Evolutionary conservation across 441 rosid genomes (phyloP).

Genomic region (Populus hybrid): DNA sequence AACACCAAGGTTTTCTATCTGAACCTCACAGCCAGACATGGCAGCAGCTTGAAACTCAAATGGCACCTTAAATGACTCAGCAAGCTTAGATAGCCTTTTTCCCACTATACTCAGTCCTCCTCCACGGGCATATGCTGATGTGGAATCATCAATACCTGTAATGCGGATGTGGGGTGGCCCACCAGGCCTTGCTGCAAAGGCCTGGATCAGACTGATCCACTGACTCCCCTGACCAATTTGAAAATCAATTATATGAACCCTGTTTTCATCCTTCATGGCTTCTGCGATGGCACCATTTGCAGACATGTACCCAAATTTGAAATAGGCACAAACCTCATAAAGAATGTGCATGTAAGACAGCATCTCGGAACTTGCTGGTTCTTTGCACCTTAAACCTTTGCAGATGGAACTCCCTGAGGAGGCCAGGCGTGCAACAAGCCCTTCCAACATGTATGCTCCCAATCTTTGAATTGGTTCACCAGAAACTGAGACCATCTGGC

Average conservation of each 20-base stretch:
- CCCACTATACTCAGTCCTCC: conserved; percentile 69
- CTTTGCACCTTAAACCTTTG: conserved; percentile 53
- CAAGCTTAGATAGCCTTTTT: conserved; percentile 57
- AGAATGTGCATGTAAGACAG: conserved; percentile 81
- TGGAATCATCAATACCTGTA: conserved; percentile 66
- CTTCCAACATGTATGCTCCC: conserved; percentile 85
- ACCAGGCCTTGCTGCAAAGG: conserved; percentile 90
- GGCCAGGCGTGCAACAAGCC: conserved; percentile 68
- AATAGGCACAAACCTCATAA: conserved; percentile 81
- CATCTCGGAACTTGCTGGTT: conserved; percentile 64
- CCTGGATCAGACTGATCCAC: conserved; percentile 84
- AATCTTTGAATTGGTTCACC: conserved; percentile 85
- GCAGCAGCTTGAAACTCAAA: conserved; percentile 63
- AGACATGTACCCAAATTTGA: conserved; percentile 87
- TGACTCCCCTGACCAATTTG: conserved; percentile 84
- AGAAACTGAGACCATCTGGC: conserved; percentile 69
- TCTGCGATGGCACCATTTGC: conserved; percentile 94
- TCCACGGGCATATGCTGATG: conserved; percentile 78
- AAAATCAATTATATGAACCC: conserved; percentile 79
- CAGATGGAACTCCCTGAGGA: conserved; percentile 78
- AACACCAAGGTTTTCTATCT: conserved; percentile 39
- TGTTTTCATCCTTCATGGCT: conserved; percentile 77
- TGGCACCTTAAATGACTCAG: conserved; percentile 59
- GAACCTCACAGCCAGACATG: conserved; percentile 53
- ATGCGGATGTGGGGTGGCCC: conserved; percentile 85